Percentiles rank a stretch among this genome's conserved stretches.
Evolutionary conservation across 73 alveolate species (phyloP).

Genomic region (Stentor coeruleus): DNA sequence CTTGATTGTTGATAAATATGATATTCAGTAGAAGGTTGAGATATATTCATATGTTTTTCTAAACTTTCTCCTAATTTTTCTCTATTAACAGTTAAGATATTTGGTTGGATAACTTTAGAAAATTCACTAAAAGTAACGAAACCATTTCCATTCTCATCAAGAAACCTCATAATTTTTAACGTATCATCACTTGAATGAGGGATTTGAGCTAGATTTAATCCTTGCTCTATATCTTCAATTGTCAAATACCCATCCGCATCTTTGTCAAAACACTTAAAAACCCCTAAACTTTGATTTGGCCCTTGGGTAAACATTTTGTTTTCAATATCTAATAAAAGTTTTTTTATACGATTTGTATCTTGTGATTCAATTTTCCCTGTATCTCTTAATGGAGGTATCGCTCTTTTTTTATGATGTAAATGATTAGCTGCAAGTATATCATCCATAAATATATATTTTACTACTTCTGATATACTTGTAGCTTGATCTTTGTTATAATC

Average conservation of each 20-base stretch:
- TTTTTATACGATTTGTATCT: neutral
- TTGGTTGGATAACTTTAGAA: slow-evolving; percentile 18
- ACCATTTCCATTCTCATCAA: slow-evolving; percentile 17
- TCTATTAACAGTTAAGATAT: neutral
- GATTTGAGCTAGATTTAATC: neutral
- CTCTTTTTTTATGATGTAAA: neutral
- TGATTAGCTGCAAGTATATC: neutral
- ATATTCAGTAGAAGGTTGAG: neutral
- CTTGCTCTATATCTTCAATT: neutral
- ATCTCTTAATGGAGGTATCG: slow-evolving; percentile 3
- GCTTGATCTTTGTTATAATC: slow-evolving; percentile 3
- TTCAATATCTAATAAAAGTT: neutral
- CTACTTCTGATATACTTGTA: neutral
- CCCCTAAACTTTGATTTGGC: neutral
- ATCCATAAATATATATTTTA: neutral
- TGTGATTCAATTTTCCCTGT: neutral
- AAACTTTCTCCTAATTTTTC: neutral
- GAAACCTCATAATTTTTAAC: neutral
- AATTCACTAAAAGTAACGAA: neutral
- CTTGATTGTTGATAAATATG: neutral
- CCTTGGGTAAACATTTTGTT: slow-evolving; percentile 6
- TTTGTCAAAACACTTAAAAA: neutral
- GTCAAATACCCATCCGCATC: slow-evolving; percentile 8
- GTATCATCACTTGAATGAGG: neutral
- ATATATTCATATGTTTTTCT: neutral